Conservation (phyloP, 2,329 filamentous ascomycete species). For the Colletotrichum sp. region DNA sequence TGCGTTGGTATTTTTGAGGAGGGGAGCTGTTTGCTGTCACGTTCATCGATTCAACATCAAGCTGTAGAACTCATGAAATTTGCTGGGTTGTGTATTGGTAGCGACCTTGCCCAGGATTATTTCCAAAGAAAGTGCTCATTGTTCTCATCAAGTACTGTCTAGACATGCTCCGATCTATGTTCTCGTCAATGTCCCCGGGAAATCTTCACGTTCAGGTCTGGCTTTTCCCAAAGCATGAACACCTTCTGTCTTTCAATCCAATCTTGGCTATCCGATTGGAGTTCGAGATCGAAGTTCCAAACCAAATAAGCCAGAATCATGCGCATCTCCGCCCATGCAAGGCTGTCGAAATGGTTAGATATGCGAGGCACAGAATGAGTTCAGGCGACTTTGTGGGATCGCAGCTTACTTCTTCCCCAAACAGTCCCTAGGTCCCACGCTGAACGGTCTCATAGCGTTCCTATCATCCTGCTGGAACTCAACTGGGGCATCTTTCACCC, state of each 20-base stretch:
- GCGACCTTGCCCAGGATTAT: accelerated
- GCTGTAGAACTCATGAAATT: not conserved
- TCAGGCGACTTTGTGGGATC: not conserved
- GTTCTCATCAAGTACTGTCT: not conserved
- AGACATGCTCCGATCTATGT: not conserved
- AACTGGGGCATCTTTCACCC: not conserved
- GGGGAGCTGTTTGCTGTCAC: not conserved
- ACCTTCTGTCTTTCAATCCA: not conserved
- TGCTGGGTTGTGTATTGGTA: accelerated
- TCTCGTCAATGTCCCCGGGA: not conserved
- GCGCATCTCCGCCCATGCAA: not conserved
- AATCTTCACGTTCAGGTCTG: not conserved
- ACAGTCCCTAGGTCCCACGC: not conserved
- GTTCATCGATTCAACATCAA: not conserved
- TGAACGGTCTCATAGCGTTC: not conserved
- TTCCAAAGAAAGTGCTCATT: not conserved
- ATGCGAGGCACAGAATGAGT: not conserved
- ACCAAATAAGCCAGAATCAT: not conserved
- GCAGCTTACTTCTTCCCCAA: not conserved
- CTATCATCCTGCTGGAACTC: not conserved
- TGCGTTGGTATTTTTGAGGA: not conserved
- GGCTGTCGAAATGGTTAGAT: not conserved
- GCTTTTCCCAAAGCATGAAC: not conserved
- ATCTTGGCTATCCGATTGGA: not conserved
- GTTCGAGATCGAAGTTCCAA: not conserved